Conservation (phyloP, 2,329 filamentous ascomycete genomes). For the Penicillium vulpinum region DNA sequence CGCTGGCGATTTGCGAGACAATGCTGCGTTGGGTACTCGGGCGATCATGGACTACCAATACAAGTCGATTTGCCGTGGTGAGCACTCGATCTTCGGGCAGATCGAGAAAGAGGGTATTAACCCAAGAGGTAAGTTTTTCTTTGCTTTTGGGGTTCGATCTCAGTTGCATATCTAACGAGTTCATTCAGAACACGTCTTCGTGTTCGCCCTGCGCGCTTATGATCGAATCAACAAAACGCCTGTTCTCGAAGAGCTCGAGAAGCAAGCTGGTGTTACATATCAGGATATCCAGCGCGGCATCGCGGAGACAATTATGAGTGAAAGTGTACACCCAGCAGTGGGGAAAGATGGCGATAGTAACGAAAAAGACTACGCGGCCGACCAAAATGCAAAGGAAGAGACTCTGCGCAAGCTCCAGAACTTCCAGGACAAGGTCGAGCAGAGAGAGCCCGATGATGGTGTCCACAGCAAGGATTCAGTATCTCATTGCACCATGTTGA, state of each 20-base stretch:
- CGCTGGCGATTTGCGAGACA: slow-evolving; percentile 81
- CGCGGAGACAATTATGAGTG: slow-evolving; percentile 82
- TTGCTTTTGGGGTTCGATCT: too few species aligned
- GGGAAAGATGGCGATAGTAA: slow-evolving; percentile 48
- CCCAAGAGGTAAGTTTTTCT: slow-evolving; percentile 50
- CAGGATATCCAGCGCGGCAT: slow-evolving; percentile 83
- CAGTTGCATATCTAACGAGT: not conserved
- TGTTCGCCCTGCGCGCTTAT: slow-evolving; percentile 92
- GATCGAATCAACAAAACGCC: slow-evolving; percentile 86
- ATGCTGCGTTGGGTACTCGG: slow-evolving; percentile 79
- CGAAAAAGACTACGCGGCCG: slow-evolving; percentile 41
- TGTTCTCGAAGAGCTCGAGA: slow-evolving; percentile 70
- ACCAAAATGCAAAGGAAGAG: slow-evolving; percentile 39
- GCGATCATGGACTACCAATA: slow-evolving; percentile 99
- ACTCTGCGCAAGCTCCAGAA: slow-evolving; percentile 21
- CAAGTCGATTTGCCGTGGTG: slow-evolving; percentile 89
- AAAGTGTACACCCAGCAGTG: slow-evolving; percentile 60
- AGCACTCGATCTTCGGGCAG: slow-evolving; percentile 84
- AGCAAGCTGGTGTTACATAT: slow-evolving; percentile 79
- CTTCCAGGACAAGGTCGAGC: slow-evolving; percentile 45
- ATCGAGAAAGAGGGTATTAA: slow-evolving; percentile 73
- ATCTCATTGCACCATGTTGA: slow-evolving; percentile 81
- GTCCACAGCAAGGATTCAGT: slow-evolving; percentile 54
- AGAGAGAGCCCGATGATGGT: slow-evolving; percentile 21
- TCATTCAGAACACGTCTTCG: slow-evolving; percentile 71